These are phyloP conservation scores for Parasitella parasitica DNA, from an alignment of 371 early-diverging fungal species.

Conservation along the genomic window DNA sequence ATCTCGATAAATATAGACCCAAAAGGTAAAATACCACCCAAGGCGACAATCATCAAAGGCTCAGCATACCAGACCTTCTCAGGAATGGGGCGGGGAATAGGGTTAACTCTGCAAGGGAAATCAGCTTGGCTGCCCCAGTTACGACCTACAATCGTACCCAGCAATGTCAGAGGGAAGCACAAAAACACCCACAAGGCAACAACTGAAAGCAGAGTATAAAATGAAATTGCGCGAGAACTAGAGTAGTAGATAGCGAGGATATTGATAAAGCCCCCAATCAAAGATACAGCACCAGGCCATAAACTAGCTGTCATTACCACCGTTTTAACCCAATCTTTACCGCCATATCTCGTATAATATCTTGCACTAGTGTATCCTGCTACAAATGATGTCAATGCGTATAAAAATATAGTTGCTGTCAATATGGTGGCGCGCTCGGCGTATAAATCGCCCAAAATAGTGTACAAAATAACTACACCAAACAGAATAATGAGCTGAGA, in stretches of 20 bases:
- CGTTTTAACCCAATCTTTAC: conserved; percentile 71
- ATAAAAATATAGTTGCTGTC: conserved; percentile 78
- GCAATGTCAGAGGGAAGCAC: conserved; percentile 74
- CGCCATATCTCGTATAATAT: conserved; percentile 73
- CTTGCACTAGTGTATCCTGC: conserved; percentile 72
- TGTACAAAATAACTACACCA: conserved; percentile 67
- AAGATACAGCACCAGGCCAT: conserved; percentile 67
- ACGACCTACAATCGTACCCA: conserved; percentile 76
- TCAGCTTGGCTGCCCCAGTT: conserved; percentile 67
- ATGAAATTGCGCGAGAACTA: conserved; percentile 80
- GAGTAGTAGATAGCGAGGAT: conserved; percentile 73
- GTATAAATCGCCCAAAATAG: conserved; percentile 74
- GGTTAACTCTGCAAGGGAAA: conserved; percentile 83
- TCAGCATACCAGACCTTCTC: conserved; percentile 76
- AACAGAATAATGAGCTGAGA: conserved; percentile 66
- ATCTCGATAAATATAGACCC: conserved; percentile 86
- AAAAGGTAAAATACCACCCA: conserved; percentile 84
- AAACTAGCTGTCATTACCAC: conserved; percentile 71
- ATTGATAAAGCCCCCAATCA: conserved; percentile 67
- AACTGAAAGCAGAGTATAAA: conserved; percentile 70
- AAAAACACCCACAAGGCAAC: conserved; percentile 76
- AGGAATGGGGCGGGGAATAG: conserved; percentile 80
- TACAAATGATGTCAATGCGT: conserved; percentile 73
- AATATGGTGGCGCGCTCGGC: conserved; percentile 79
- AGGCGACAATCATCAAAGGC: conserved; percentile 57